A percentile compares a stretch with the other conserved stretches of the same genome.
These are phyloP conservation scores for Kodamaea restingae DNA, from an alignment of 805 yeast species.

Conservation along the genomic window DNA sequence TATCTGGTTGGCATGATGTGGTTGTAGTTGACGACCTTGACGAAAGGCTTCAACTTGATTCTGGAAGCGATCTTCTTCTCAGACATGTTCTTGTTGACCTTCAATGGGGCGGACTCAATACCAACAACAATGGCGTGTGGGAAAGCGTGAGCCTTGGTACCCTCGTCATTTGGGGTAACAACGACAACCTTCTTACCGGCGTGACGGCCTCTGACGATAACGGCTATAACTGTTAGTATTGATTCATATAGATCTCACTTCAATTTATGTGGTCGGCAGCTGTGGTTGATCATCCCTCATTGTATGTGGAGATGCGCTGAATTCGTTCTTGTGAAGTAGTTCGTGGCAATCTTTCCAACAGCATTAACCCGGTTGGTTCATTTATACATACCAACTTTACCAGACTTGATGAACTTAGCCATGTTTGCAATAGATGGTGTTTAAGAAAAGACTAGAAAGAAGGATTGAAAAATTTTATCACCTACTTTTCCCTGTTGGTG, in stretches of 20 bases:
- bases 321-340: not conserved
- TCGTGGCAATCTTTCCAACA: not conserved
- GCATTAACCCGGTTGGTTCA: not conserved
- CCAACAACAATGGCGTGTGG: slow-evolving; percentile 99
- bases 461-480: slow-evolving; percentile 19
- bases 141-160: slow-evolving; percentile 97
- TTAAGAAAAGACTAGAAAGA: slow-evolving; percentile 17
- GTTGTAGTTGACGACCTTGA: slow-evolving; percentile 99
- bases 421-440: slow-evolving; percentile 44
- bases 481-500: slow-evolving; percentile 7
- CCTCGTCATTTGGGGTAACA: slow-evolving; percentile 97
- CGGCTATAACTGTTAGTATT: slow-evolving; percentile 52
- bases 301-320: not conserved
- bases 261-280: too few species aligned
- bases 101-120: slow-evolving; percentile 96
- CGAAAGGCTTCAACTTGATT: slow-evolving; percentile 98
- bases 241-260: slow-evolving; percentile 2
- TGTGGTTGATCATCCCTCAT: slow-evolving; percentile 1
- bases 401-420: slow-evolving; percentile 99
- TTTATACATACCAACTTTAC: slow-evolving; percentile 93
- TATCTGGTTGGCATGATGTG: slow-evolving; percentile 99
- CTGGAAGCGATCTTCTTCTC: slow-evolving; percentile 96
- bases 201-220: slow-evolving; percentile 99
- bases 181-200: slow-evolving; percentile 99
- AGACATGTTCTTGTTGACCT: slow-evolving; percentile 92